phyloP scores from a whole-genome alignment of 345 rosid genomes.

The Turritis glabra region DNA sequence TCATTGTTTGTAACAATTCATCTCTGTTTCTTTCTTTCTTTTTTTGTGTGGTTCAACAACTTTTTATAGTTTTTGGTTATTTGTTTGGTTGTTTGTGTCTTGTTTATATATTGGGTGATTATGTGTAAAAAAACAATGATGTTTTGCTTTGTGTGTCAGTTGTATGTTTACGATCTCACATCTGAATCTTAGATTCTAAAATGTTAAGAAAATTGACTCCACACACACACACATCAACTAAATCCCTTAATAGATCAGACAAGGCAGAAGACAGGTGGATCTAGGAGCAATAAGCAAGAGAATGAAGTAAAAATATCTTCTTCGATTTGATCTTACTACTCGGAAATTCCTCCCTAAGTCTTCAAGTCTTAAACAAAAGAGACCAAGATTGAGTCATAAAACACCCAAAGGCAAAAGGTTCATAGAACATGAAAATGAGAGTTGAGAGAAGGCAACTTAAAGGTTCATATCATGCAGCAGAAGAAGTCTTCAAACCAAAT shows the following conservation, averaged over 20 bases:
- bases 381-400: not conserved
- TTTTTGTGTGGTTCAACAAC: slow-evolving; percentile 10
- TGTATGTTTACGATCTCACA: not conserved
- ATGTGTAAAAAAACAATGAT: not conserved
- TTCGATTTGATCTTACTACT: slow-evolving; percentile 6
- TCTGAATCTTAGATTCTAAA: not conserved
- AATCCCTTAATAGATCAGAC: not conserved
- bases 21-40: not conserved
- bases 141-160: not conserved
- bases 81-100: not conserved
- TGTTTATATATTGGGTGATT: slow-evolving; percentile 24
- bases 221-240: not conserved
- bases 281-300: not conserved
- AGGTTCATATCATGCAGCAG: slow-evolving; percentile 21
- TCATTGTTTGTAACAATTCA: slow-evolving; percentile 21
- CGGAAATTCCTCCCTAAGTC: not conserved
- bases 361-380: not conserved
- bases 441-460: not conserved
- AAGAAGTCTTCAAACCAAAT: slow-evolving; percentile 20
- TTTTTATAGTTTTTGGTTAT: slow-evolving; percentile 3
- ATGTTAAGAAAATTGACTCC: not conserved
- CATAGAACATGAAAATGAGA: slow-evolving; percentile 9
- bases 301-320: not conserved
- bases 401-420: slow-evolving; percentile 5
- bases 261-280: not conserved